Base-by-base conservation (phyloP, 495 filamentous ascomycete genomes). In the Neurospora sublineolata region DNA sequence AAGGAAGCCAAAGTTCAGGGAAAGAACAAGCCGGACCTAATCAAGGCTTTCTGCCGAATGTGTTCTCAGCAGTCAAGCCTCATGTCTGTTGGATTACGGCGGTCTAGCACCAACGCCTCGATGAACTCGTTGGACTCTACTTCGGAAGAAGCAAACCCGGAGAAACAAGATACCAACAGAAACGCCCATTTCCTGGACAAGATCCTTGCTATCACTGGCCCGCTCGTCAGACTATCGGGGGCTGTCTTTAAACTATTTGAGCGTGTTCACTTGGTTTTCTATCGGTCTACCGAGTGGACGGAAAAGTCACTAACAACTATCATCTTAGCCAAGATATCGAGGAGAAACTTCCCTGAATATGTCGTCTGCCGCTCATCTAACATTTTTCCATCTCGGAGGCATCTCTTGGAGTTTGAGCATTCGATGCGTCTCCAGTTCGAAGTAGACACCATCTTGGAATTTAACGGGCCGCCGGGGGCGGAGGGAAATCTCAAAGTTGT, bases 251-350 rank as follows among this genome's bases (percentile, higher is more conserved):
- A 88, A 72, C 86, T 99, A 5, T 99, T 99, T 75, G 94, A 97
- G 77, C 88, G 95, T 38, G 93, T 97, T 2, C 94, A 98, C 80
- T 82, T 99, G 8, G 94, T 99, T 68, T 98, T 97, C 78, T 97
- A 97, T 77, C 86, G 94, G 38, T 97, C 94, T 37, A 97, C 94
- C 0, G 94, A 97, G 78, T 98, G 94, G 94, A 95, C 94, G 0
- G 95, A 97, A 75, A 97, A 97, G 75, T 97, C 94, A 12, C 86
- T 99, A 3, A 97, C 93, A 3, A 94, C 94, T 3, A 94, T 98
- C 72, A 97, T 99, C 71, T 88, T 99, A 12, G 92, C 95, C 16
- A 93, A 93, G 70, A 95, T 94, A 37, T 90, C 92, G 8, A 87
- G 89, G 67, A 87, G 92, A 30, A 97, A 94, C 77, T 98, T 97